Conservation (phyloP, 768 basidiomycete genomes). For the Rhodosporidiobolus sp. region DNA sequence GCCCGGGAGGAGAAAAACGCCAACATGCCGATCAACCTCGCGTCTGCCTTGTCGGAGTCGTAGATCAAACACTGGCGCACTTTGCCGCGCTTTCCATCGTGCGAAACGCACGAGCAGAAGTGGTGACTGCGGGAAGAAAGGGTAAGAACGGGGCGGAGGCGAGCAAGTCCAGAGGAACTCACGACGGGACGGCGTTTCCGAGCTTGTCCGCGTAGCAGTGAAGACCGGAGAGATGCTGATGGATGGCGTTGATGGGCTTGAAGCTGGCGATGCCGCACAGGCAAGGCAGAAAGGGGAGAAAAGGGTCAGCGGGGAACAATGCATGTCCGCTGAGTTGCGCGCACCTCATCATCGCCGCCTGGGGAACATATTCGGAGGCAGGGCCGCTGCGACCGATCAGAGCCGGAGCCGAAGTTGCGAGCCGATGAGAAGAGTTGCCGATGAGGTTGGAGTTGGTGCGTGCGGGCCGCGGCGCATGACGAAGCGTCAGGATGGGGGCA, state of each 20-base stretch:
- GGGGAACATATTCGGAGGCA: conserved; percentile 10
- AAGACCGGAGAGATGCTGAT: conserved; percentile 50
- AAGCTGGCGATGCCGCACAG: conserved; percentile 39
- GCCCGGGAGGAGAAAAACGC: too few relatives aligned
- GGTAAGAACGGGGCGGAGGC: too few relatives aligned
- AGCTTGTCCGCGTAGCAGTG: conserved; percentile 49
- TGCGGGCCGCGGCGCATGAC: background rate
- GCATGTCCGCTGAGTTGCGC: too few relatives aligned
- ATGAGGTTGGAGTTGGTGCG: background rate
- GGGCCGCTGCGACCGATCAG: conserved; percentile 5
- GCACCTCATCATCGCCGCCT: conserved; percentile 21
- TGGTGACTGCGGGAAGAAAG: conserved; percentile 11
- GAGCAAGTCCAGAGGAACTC: background rate
- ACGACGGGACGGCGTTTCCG: background rate
- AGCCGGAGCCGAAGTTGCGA: too few relatives aligned
- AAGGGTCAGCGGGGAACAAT: background rate
- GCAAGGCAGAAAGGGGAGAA: background rate
- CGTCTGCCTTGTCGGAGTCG: conserved; percentile 51
- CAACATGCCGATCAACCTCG: too few relatives aligned
- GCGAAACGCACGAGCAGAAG: conserved; percentile 16
- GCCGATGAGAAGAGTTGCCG: too few relatives aligned
- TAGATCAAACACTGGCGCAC: conserved; percentile 53
- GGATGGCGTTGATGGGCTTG: conserved; percentile 50
- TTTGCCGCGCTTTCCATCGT: conserved; percentile 6
- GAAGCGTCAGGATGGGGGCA: too few relatives aligned